These are phyloP conservation scores for Allodekkera sacchari DNA, from an alignment of 805 yeast species.

Conservation along the genomic window DNA sequence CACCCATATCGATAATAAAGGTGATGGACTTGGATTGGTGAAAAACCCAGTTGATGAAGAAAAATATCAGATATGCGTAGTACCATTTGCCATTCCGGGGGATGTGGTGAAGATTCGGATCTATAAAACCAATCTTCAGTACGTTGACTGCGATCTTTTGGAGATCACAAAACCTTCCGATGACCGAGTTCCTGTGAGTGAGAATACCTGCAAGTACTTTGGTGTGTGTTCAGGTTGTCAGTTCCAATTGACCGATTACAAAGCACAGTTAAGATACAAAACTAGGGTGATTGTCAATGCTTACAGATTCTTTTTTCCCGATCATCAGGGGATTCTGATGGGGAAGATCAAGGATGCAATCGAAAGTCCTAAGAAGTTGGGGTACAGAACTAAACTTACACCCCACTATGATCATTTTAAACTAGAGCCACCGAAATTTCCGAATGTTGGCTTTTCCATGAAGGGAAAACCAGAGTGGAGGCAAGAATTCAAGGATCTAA, in stretches of 20 bases:
- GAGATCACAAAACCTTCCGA: slow-evolving; percentile 31
- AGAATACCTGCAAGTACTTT: slow-evolving; percentile 70
- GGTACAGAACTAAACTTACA: slow-evolving; percentile 86
- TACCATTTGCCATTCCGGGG: slow-evolving; percentile 88
- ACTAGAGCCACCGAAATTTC: slow-evolving; percentile 21
- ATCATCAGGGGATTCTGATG: no score
- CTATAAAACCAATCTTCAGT: slow-evolving; percentile 68
- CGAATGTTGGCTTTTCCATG: slow-evolving; percentile 83
- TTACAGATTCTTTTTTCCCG: slow-evolving; percentile 62
- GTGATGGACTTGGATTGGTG: slow-evolving; percentile 77
- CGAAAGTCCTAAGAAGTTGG: slow-evolving; percentile 64
- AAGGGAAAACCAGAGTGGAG: slow-evolving; percentile 66
- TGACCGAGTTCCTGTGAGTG: slow-evolving; percentile 37
- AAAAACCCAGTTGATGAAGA: slow-evolving; percentile 41
- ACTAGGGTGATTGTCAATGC: slow-evolving; percentile 73
- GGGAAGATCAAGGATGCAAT: slow-evolving; percentile 36
- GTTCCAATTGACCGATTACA: slow-evolving; percentile 71
- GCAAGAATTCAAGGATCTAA: slow-evolving; percentile 16
- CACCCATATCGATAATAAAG: slow-evolving; percentile 58
- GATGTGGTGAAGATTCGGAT: slow-evolving; percentile 65
- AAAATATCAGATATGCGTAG: slow-evolving; percentile 39
- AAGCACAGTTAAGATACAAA: slow-evolving; percentile 65
- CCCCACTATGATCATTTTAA: slow-evolving; percentile 63
- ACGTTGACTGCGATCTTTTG: slow-evolving; percentile 68
- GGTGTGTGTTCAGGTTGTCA: slow-evolving; percentile 95